These are phyloP conservation scores for Grigorovia transvaalensis DNA, from an alignment of 805 yeast species.

Conservation along the genomic window DNA sequence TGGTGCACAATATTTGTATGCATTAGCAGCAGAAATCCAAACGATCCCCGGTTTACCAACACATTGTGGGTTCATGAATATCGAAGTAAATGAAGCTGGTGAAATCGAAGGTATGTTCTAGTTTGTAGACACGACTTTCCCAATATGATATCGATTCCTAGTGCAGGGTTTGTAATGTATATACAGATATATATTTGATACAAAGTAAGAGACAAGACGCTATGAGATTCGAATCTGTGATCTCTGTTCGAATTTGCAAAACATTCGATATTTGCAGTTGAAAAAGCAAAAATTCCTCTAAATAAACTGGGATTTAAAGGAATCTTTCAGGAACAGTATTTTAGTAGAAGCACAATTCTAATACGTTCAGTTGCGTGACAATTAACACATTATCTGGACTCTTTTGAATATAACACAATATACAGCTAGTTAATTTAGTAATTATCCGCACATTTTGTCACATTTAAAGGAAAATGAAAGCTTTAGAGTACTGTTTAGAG, in stretches of 20 bases:
- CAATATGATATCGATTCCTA: no score
- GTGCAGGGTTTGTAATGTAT: no score
- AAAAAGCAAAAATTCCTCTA: background rate
- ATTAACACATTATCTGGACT: no score
- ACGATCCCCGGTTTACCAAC: constrained; percentile 84
- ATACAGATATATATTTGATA: background rate
- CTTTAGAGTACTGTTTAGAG: constrained; percentile 5
- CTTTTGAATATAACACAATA: no score
- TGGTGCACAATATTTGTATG: constrained; percentile 69
- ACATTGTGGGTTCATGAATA: constrained; percentile 78
- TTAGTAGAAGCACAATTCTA: no score
- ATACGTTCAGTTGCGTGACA: no score
- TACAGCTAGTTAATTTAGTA: no score
- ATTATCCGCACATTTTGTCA: background rate
- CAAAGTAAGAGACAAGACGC: background rate
- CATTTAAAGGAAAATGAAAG: background rate
- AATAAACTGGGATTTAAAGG: background rate
- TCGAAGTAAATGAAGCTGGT: constrained; percentile 70
- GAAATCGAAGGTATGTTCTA: constrained; percentile 73
- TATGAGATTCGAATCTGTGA: background rate
- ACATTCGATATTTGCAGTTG: background rate
- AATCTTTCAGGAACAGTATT: background rate
- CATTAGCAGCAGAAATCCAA: constrained; percentile 77
- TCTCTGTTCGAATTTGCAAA: background rate
- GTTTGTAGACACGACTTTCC: background rate